Conservation (phyloP, 1,284 basidiomycete species). For the Malassezia dermatis region DNA sequence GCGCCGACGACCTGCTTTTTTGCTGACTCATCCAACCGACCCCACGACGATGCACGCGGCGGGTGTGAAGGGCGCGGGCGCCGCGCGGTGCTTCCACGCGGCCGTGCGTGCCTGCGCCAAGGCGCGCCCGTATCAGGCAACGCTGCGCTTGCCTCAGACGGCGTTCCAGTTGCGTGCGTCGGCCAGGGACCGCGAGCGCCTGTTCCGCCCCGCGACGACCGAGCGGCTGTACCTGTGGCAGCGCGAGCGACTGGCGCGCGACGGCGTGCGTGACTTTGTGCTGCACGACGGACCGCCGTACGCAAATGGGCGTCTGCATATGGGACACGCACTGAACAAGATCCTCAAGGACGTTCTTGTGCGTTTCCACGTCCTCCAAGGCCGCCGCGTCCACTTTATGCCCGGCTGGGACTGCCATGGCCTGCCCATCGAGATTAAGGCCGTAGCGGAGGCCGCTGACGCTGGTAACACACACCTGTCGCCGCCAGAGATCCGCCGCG, state of each 20-base stretch:
- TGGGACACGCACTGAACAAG: slow-evolving; percentile 95
- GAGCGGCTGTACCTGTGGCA: slow-evolving; percentile 76
- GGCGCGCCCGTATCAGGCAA: slow-evolving; percentile 52
- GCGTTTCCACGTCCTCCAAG: slow-evolving; percentile 70
- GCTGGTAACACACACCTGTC: slow-evolving; percentile 51
- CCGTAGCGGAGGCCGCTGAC: slow-evolving; percentile 51
- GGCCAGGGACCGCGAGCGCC: slow-evolving; percentile 57
- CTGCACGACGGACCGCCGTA: slow-evolving; percentile 96
- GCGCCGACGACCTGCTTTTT: not conserved
- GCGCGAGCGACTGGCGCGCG: slow-evolving; percentile 53
- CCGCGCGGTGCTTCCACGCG: not conserved
- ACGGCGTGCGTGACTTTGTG: slow-evolving; percentile 57
- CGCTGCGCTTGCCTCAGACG: slow-evolving; percentile 74
- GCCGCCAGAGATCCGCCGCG: slow-evolving; percentile 57
- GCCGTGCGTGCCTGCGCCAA: not conserved
- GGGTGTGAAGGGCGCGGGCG: not conserved
- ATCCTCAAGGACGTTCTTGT: slow-evolving; percentile 93
- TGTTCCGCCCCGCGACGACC: slow-evolving; percentile 60
- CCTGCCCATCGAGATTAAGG: slow-evolving; percentile 61
- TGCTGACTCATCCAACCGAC: not conserved
- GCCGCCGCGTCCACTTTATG: slow-evolving; percentile 71
- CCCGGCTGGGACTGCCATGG: slow-evolving; percentile 99
- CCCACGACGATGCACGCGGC: not conserved
- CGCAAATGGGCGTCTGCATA: slow-evolving; percentile 89
- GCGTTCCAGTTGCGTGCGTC: slow-evolving; percentile 67